Base-by-base conservation (phyloP, 2,329 filamentous ascomycete species). In the Beauveria sp. region DNA sequence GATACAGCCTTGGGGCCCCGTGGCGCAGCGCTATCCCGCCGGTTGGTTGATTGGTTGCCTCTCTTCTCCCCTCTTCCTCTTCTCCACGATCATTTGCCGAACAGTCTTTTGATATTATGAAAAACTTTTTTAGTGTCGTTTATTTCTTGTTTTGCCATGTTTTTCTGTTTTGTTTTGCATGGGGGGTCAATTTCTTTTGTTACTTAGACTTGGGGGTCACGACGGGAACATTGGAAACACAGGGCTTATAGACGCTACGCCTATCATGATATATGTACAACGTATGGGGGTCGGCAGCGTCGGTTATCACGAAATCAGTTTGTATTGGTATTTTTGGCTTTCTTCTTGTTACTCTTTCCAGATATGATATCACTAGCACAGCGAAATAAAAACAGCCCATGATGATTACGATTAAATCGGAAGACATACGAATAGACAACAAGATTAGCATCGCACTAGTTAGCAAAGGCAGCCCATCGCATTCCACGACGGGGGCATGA, bases 221-320 rank as follows among this genome's bases (percentile, higher is more conserved):
- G 28, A 31, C 28, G 8, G 28, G 55, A 20, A 42, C 10, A 49
- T 64, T 42, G 54, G 49, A 49, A 31, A 31, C 28, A 61, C 48
- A 31, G 56, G 55, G 51, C 42, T 61, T 31, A 31, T 64, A 61
- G 60, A 63, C 60, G 64, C 26, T 48, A 60, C 26, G 49, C 45
- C 49, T 31, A 38, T 12, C 38, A 60, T 46, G 49, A 63, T 56
- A 48, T 54, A 58, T 51, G 49, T 34, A 42, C 20, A 46, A 58
- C 31, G 45, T 53, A 57, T 63, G 28, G 28, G 28, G 53, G 46
- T 31, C 38, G 38, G 38, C 24, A 16, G 31, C 24, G 46, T 3
- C 45, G 38, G 28, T 31, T 16, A n/a, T 40, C 20, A 59, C 46
- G 56, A 31, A 59, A 50, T 58, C 31, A 50, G 45, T 58, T 59